Conservation (phyloP, 2,329 filamentous ascomycete species). For the Didymella pomorum region DNA sequence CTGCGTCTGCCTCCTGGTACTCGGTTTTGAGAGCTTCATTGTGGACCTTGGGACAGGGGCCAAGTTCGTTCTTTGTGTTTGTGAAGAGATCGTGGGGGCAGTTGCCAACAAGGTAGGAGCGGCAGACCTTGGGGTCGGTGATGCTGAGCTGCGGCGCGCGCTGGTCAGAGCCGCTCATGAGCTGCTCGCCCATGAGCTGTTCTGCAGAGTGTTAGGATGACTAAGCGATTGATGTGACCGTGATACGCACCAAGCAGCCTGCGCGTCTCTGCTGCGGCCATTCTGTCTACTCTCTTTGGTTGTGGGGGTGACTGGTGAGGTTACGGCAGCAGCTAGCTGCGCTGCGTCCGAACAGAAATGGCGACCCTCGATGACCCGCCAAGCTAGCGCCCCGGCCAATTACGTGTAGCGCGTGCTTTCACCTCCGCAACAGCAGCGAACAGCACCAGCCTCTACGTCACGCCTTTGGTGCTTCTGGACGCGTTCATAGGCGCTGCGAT, state of each 20-base stretch:
- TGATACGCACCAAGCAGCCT: conserved; percentile 78
- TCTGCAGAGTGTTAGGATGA: conserved; percentile 60
- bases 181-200: conserved; percentile 80
- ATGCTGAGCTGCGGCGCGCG: conserved; percentile 84
- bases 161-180: conserved; percentile 77
- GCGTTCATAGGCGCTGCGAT: conserved; percentile 39
- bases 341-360: conserved; percentile 32
- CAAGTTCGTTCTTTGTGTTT: conserved; percentile 98
- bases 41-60: conserved; percentile 86
- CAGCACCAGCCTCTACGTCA: conserved; percentile 6
- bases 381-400: conserved; percentile 36
- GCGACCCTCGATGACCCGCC: conserved; percentile 28
- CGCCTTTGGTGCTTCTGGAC: conserved; percentile 16
- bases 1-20: conserved; percentile 76
- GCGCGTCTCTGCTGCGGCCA: conserved; percentile 98
- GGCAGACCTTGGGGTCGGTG: conserved; percentile 91
- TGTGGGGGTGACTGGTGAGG: conserved; percentile 21
- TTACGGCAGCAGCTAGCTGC: background rate
- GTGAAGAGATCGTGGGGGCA: conserved; percentile 99
- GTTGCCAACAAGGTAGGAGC: conserved; percentile 89
- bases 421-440: conserved; percentile 12
- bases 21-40: conserved; percentile 87
- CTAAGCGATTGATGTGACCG: background rate
- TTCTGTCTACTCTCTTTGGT: conserved; percentile 51
- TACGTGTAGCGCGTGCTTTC: conserved; percentile 23